Percentiles rank a stretch among this genome's conserved stretches.
Conservation (phyloP, 129 eudicot genomes). For the Glebionis coronaria region DNA sequence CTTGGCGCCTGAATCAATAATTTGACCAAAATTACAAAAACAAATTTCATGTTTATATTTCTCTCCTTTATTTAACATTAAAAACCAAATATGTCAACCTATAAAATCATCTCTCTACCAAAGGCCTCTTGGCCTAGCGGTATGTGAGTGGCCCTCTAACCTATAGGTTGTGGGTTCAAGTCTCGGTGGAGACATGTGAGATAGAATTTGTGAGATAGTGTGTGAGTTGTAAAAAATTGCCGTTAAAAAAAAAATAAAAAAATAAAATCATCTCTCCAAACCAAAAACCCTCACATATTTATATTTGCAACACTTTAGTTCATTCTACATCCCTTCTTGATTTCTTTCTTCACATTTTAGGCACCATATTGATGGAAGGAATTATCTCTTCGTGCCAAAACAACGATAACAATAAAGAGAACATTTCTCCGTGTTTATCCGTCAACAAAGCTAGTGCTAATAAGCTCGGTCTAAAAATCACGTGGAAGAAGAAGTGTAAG, state of each 20-base stretch:
- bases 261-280: constrained; percentile 18
- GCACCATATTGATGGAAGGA: constrained; percentile 9
- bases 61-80: constrained; percentile 5
- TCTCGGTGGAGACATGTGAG: too few species aligned
- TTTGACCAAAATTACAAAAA: too few species aligned
- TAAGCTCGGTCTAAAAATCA: constrained; percentile 1
- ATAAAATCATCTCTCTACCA: too few species aligned
- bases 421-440: constrained; percentile 12
- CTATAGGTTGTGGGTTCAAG: too few species aligned
- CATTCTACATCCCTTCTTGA: not conserved
- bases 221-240: too few species aligned
- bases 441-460: not conserved
- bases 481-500: constrained; percentile 2
- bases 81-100: not conserved
- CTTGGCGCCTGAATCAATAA: too few species aligned
- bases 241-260: too few species aligned
- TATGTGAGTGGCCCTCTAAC: too few species aligned
- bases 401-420: constrained; percentile 16
- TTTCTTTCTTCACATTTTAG: not conserved
- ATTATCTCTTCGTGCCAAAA: constrained; percentile 1
- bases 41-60: not conserved
- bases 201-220: too few species aligned
- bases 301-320: not conserved
- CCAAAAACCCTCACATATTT: not conserved
- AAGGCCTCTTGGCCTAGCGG: too few species aligned